Evolutionary conservation across 2,329 filamentous ascomycete genomes (phyloP).

Genomic region (Penicillium sp.): DNA sequence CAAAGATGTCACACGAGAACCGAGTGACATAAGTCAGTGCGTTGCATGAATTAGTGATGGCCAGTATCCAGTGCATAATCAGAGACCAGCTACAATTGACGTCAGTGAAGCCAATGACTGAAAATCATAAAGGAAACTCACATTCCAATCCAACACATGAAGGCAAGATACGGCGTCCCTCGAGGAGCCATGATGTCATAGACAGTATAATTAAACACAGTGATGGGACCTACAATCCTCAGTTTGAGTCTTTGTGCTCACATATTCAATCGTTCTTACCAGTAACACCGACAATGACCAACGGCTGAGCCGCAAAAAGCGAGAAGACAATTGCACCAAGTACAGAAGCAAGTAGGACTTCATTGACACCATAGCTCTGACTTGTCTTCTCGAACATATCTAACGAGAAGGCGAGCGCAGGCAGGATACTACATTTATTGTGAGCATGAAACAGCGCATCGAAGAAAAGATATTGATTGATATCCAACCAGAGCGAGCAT

Average conservation of each 20-base stretch:
- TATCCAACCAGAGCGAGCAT: constrained; percentile 30
- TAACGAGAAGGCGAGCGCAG: constrained; percentile 81
- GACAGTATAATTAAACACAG: constrained; percentile 91
- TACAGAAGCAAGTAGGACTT: constrained; percentile 82
- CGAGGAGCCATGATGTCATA: constrained; percentile 80
- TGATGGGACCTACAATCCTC: constrained; percentile 65
- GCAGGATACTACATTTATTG: constrained; percentile 64
- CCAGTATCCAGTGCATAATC: constrained; percentile 79
- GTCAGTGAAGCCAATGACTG: constrained; percentile 15
- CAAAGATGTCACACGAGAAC: constrained; percentile 91
- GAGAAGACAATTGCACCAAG: constrained; percentile 79
- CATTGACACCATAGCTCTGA: constrained; percentile 84
- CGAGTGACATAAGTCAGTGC: constrained; percentile 83
- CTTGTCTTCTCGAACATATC: constrained; percentile 91
- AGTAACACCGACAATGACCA: constrained; percentile 89
- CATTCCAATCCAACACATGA: constrained; percentile 90
- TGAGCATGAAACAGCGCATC: neutral
- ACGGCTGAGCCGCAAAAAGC: constrained; percentile 73
- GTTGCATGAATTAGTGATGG: constrained; percentile 83
- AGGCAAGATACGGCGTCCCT: constrained; percentile 77
- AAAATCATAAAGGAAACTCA: constrained; percentile 38
- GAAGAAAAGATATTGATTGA: neutral
- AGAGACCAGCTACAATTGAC: constrained; percentile 65
- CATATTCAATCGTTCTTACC: constrained; percentile 43
- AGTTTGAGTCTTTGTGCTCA: constrained; percentile 2